These are phyloP conservation scores for Alternaria hordeiaustralica DNA, from an alignment of 2,329 filamentous ascomycete genomes.

Conservation along the genomic window DNA sequence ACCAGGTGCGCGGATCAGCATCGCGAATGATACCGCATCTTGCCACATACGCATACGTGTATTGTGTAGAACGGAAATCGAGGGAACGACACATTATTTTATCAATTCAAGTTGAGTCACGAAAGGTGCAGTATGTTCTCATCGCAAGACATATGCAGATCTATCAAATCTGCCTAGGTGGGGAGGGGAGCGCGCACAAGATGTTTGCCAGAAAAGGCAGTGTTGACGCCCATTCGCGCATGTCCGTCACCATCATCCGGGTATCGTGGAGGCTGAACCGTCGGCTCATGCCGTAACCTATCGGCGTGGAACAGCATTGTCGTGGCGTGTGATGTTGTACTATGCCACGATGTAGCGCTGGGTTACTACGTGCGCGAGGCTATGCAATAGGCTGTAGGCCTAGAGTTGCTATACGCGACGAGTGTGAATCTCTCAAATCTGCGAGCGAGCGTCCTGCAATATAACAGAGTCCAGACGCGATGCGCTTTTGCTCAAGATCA, in stretches of 20 bases:
- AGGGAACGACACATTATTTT: background rate
- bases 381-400: background rate
- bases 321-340: background rate
- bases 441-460: background rate
- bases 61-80: background rate
- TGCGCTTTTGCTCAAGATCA: background rate
- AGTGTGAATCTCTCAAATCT: background rate
- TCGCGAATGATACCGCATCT: background rate
- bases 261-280: background rate
- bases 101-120: background rate
- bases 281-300: background rate
- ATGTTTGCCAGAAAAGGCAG: background rate
- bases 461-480: background rate
- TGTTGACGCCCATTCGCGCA: background rate
- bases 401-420: background rate
- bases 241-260: background rate
- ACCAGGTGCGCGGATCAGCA: constrained; percentile 2
- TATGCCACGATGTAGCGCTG: constrained; percentile 8
- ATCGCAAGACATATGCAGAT: background rate
- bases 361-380: background rate
- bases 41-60: background rate
- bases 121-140: background rate
- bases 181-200: background rate
- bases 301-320: background rate
- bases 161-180: background rate